Conservation (phyloP, 805 yeast species). For the Zygosaccharomyces bisporus region DNA sequence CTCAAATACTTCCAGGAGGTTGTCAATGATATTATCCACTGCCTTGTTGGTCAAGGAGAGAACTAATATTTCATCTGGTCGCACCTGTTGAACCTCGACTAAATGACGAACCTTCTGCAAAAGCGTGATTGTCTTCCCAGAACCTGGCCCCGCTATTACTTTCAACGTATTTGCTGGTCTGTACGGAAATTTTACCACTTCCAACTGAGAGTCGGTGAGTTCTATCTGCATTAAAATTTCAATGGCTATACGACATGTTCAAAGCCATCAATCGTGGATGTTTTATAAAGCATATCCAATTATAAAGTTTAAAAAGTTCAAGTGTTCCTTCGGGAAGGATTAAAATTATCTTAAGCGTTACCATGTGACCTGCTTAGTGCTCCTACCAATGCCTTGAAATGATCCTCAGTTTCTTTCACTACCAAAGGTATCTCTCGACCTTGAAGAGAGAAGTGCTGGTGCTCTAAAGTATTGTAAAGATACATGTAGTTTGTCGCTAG, state of each 20-base stretch:
- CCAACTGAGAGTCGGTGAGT: slow-evolving; percentile 45
- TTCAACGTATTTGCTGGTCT: slow-evolving; percentile 42
- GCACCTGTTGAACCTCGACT: slow-evolving; percentile 36
- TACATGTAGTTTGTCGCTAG: slow-evolving; percentile 52
- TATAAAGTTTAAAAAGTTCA: background rate
- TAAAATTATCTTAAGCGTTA: background rate
- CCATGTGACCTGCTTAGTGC: slow-evolving; percentile 30
- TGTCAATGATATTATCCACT: slow-evolving; percentile 45
- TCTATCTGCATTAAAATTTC: slow-evolving; percentile 3
- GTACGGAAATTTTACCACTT: slow-evolving; percentile 44
- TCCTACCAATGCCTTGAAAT: slow-evolving; percentile 30
- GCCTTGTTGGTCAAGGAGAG: slow-evolving; percentile 68
- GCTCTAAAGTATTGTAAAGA: slow-evolving; percentile 31
- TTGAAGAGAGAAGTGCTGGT: slow-evolving; percentile 17
- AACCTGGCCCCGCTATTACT: slow-evolving; percentile 68
- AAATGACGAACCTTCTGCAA: slow-evolving; percentile 50
- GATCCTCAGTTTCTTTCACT: slow-evolving; percentile 31
- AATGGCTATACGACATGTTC: background rate
- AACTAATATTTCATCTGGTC: slow-evolving; percentile 55
- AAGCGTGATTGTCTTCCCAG: slow-evolving; percentile 65
- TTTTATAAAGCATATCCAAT: no score
- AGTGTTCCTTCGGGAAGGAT: background rate
- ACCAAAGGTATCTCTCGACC: slow-evolving; percentile 22
- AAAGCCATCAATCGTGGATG: no score
- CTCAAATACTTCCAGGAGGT: slow-evolving; percentile 36